These are phyloP conservation scores for Dactylonectria macrodidyma DNA, from an alignment of 2,329 filamentous ascomycete species.

Conservation along the genomic window DNA sequence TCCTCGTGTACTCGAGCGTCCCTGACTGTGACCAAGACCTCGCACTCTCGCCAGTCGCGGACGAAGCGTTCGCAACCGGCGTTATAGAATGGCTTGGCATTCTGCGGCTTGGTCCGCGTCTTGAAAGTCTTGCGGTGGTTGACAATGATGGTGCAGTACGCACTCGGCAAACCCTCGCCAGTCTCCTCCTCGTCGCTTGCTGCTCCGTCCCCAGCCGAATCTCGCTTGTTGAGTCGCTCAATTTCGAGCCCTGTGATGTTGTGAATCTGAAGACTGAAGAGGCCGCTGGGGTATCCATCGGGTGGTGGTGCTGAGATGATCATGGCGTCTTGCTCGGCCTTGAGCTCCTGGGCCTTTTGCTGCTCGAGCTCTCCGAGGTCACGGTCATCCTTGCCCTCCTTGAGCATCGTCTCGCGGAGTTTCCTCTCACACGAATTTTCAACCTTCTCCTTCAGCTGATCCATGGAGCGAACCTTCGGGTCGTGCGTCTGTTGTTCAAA, in stretches of 20 bases:
- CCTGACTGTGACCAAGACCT: conserved; percentile 77
- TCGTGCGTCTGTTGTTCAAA: conserved; percentile 74
- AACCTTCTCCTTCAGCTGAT: conserved; percentile 73
- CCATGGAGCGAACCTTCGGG: conserved; percentile 68
- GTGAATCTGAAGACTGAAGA: conserved; percentile 80
- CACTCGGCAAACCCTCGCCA: conserved; percentile 76
- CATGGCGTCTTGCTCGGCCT: conserved; percentile 72
- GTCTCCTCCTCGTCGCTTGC: conserved; percentile 70
- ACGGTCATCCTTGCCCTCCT: conserved; percentile 62
- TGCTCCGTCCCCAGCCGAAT: conserved; percentile 62
- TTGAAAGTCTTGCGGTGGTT: conserved; percentile 80
- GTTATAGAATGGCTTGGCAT: conserved; percentile 84
- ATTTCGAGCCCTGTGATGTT: conserved; percentile 80
- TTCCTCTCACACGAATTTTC: conserved; percentile 70
- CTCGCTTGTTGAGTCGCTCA: conserved; percentile 70
- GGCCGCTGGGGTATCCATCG: conserved; percentile 73
- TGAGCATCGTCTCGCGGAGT: conserved; percentile 72
- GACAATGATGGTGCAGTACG: conserved; percentile 81
- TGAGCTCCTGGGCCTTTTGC: conserved; percentile 77
- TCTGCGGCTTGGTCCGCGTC: conserved; percentile 83
- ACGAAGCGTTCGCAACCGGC: conserved; percentile 82
- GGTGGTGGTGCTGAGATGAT: conserved; percentile 78
- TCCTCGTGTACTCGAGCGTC: conserved; percentile 79
- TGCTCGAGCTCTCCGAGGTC: conserved; percentile 76
- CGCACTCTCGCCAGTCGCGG: conserved; percentile 76